phyloP scores from a whole-genome alignment of 495 filamentous ascomycete species.

The Hypoxylon intermedium region DNA sequence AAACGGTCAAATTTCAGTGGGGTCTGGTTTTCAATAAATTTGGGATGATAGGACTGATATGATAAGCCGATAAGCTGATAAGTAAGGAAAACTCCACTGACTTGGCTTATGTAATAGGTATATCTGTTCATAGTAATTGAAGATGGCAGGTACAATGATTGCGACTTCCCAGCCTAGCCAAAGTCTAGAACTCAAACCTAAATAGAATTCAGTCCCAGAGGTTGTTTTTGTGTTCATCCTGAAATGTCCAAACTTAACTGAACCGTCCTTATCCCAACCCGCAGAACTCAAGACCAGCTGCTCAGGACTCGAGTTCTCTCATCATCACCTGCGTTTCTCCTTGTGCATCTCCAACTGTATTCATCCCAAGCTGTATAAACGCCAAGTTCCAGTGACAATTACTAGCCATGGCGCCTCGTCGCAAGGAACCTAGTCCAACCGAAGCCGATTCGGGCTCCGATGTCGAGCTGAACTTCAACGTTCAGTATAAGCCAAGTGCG shows the following conservation, averaged over 20 bases:
- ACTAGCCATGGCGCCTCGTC: slow-evolving; percentile 22
- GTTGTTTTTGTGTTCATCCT: too few relatives aligned
- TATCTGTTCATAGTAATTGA: too few relatives aligned
- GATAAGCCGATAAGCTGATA: slow-evolving; percentile 10
- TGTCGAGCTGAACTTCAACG: slow-evolving; percentile 7
- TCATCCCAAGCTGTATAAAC: too few relatives aligned
- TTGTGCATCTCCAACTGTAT: background rate
- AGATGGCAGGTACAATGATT: slow-evolving; percentile 10
- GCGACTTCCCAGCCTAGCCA: background rate
- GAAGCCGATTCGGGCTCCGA: slow-evolving; percentile 29
- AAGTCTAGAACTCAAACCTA: background rate
- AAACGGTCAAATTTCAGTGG: slow-evolving; percentile 15
- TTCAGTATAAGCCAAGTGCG: slow-evolving; percentile 9
- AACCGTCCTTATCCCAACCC: too few relatives aligned
- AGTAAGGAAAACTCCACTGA: background rate
- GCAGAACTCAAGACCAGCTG: too few relatives aligned
- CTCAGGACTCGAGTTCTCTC: background rate
- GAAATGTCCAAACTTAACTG: too few relatives aligned
- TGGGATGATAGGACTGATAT: background rate
- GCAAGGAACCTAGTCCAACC: slow-evolving; percentile 19
- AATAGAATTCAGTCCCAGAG: background rate
- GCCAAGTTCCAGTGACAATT: too few relatives aligned
- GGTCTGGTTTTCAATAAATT: slow-evolving; percentile 23
- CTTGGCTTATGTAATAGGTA: too few relatives aligned
- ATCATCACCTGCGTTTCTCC: background rate